Evolutionary conservation across 345 rosid genomes (phyloP), one percentile per base, ranked within the genome.

Genomic region (Raphanus raphanistrum): DNA sequence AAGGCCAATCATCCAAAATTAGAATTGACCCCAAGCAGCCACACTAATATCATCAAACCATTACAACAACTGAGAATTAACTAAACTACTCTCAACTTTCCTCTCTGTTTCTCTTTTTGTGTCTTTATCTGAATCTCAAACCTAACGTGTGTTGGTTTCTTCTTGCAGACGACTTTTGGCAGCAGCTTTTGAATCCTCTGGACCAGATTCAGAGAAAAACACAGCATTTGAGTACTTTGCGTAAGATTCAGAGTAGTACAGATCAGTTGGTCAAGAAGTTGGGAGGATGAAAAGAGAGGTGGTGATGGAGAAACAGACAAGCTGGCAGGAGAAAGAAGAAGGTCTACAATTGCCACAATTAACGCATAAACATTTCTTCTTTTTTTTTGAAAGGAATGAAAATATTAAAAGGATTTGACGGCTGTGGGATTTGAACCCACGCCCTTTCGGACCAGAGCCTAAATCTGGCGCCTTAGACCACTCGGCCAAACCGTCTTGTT

Each of bases 371-470:
- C 21, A 21, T 21, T 21, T 21, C 21, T 21, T 21, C 21, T 1
- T 21, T 21, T 21, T 21, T 21, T 21, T 21, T 21, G 21, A 21
- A 21, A 21, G 21, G 21, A 21, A 21, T 21, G 21, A 21, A 21
- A 21, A 21, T 21, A 21, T 21, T 21, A 21, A 21, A 21, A 21
- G 21, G 21, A 4, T 2, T 0, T 7, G 94, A 92, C 92, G 89
- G 94, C 99, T 92, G 90, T 90, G 97, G 96, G 93, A 89, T 91
- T 92, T 95, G 98, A 95, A 95, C 99, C 96, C 97, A 92, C 98
- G 93, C 97, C 99, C 96, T 94, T 90, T 83, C 98, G 93, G 96
- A 91, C 96, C 94, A 91, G 94, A 92, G 96, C 96, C 99, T 92
- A 90, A 92, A 89, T 92, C 94, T 89, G 97, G 95, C 97, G 97